These are phyloP conservation scores for Hemisphaericaspora subhashii DNA, from an alignment of 1,139 yeast species.

Conservation along the genomic window DNA sequence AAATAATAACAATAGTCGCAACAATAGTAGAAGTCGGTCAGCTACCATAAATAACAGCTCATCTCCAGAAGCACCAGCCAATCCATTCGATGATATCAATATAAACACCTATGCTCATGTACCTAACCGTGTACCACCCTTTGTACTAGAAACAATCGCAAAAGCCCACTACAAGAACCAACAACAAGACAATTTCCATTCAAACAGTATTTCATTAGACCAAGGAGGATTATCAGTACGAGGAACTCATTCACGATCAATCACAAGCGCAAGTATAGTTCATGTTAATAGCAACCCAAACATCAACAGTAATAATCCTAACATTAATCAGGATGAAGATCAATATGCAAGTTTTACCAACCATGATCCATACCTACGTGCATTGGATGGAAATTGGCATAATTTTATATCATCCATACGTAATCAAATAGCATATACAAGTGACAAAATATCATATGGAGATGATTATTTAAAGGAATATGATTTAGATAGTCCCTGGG, in stretches of 20 bases:
- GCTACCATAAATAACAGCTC: background rate
- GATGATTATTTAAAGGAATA: constrained; percentile 21
- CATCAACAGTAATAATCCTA: background rate
- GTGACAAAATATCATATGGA: constrained; percentile 27
- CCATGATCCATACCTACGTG: constrained; percentile 36
- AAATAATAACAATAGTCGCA: too few relatives aligned
- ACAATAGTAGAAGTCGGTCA: background rate
- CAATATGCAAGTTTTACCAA: constrained; percentile 37
- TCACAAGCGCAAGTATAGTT: background rate
- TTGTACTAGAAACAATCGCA: constrained; percentile 55
- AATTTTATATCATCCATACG: constrained; percentile 36
- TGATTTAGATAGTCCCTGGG: constrained; percentile 54
- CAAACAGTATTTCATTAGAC: background rate
- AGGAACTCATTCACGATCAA: background rate
- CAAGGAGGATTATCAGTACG: background rate
- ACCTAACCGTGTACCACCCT: constrained; percentile 52
- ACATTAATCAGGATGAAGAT: constrained; percentile 24
- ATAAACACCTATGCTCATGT: constrained; percentile 37
- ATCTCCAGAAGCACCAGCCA: background rate
- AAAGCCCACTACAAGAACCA: constrained; percentile 45
- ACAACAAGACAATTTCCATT: constrained; percentile 11
- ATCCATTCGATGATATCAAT: constrained; percentile 28
- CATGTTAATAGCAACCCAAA: constrained; percentile 1
- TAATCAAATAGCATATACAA: constrained; percentile 37
- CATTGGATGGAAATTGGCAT: constrained; percentile 42